These are phyloP conservation scores for Fallopia convolvulus DNA, from an alignment of 148 eudicot species.

Conservation along the genomic window DNA sequence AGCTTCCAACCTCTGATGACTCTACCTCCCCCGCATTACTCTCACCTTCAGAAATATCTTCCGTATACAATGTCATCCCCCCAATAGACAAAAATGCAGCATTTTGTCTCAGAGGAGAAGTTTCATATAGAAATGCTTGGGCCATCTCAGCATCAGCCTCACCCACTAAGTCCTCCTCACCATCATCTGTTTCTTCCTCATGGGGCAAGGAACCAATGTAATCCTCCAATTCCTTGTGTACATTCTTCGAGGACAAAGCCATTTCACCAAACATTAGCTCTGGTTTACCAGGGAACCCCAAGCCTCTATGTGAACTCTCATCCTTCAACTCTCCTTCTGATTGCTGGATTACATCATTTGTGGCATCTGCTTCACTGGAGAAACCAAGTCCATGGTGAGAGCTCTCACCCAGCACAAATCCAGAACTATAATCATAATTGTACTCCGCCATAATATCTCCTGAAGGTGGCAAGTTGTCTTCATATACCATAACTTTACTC, in stretches of 20 bases:
- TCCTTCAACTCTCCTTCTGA: conserved; percentile 22
- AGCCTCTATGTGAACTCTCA: conserved; percentile 41
- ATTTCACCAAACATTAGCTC: conserved; percentile 20
- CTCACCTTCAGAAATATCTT: conserved; percentile 63
- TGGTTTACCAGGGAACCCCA: conserved; percentile 52
- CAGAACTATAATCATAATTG: conserved; percentile 41
- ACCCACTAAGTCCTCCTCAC: conserved; percentile 18
- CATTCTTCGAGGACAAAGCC: conserved; percentile 15
- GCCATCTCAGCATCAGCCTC: conserved; percentile 22
- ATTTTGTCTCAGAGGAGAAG: conserved; percentile 38
- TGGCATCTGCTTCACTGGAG: conserved; percentile 22
- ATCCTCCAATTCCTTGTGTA: conserved; percentile 24
- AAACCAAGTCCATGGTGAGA: conserved; percentile 33
- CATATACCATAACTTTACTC: conserved; percentile 37
- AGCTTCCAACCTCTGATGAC: conserved; percentile 45
- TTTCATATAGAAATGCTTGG: conserved; percentile 25
- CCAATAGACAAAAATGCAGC: conserved; percentile 72
- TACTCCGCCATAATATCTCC: conserved; percentile 33
- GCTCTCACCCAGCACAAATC: conserved; percentile 50
- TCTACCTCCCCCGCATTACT: conserved; percentile 38
- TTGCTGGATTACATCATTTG: conserved; percentile 15
- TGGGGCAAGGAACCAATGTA: conserved; percentile 22
- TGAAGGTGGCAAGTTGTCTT: conserved; percentile 34
- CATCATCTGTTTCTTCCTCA: conserved; percentile 42
- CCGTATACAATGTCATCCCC: conserved; percentile 72